Conservation (phyloP, 371 early-diverging fungal genomes). For the Rhizopus stolonifer region DNA sequence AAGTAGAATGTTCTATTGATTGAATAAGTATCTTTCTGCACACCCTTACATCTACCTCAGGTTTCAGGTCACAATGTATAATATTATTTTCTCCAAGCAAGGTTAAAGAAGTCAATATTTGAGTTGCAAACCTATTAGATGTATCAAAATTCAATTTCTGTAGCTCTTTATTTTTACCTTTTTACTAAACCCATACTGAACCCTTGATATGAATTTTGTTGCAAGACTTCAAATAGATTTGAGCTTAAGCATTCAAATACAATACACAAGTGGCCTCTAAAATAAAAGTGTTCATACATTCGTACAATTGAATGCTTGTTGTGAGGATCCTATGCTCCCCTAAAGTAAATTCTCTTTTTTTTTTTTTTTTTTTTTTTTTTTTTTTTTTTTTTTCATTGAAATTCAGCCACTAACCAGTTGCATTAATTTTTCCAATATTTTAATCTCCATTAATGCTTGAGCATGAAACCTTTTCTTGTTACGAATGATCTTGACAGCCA, state of each 20-base stretch:
- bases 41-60: slow-evolving; percentile 76
- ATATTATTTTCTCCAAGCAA: slow-evolving; percentile 70
- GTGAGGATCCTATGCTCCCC: slow-evolving; percentile 68
- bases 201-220: slow-evolving; percentile 91
- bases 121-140: slow-evolving; percentile 62
- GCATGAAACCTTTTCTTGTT: slow-evolving; percentile 81
- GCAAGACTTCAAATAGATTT: slow-evolving; percentile 96
- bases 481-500: slow-evolving; percentile 86
- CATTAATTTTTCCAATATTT: slow-evolving; percentile 65
- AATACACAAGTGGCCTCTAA: slow-evolving; percentile 94
- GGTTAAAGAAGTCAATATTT: slow-evolving; percentile 79
- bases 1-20: slow-evolving; percentile 61
- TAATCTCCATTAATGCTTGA: slow-evolving; percentile 81
- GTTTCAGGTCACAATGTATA: slow-evolving; percentile 96
- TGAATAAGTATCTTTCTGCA: too few relatives aligned
- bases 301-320: slow-evolving; percentile 80
- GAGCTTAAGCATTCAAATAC: slow-evolving; percentile 93
- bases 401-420: slow-evolving; percentile 24
- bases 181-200: slow-evolving; percentile 82
- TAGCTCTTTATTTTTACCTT: slow-evolving; percentile 38
- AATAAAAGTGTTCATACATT: slow-evolving; percentile 90
- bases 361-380: neutral
- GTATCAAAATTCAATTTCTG: neutral
- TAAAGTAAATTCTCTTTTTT: neutral
- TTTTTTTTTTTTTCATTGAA: neutral